Conservation (phyloP, 352 stramenopile genomes). For the Achlya hypogyna region DNA sequence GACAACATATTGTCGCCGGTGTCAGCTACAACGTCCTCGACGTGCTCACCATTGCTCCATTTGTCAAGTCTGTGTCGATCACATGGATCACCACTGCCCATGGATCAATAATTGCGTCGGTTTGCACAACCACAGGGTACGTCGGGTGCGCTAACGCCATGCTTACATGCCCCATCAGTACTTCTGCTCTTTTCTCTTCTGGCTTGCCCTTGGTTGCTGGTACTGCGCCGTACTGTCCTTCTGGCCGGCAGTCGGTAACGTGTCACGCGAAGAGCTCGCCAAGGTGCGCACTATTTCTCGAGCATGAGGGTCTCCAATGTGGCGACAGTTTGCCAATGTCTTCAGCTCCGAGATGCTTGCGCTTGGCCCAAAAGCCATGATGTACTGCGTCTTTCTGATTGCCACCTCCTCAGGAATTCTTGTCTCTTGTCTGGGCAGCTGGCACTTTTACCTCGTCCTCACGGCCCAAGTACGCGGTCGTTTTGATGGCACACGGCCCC, state of each 20-base stretch:
- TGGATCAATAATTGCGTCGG: slow-evolving; percentile 99
- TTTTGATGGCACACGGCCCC: not conserved
- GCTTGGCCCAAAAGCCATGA: slow-evolving; percentile 13
- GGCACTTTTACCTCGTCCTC: slow-evolving; percentile 61
- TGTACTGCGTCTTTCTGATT: slow-evolving; percentile 42
- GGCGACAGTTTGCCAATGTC: slow-evolving; percentile 10
- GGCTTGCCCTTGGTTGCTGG: slow-evolving; percentile 42
- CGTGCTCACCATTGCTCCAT: slow-evolving; percentile 96
- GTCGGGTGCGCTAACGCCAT: not conserved
- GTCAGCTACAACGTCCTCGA: slow-evolving; percentile 75
- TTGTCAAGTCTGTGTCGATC: slow-evolving; percentile 92
- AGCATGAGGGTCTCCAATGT: too few relatives aligned
- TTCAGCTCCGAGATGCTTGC: not conserved
- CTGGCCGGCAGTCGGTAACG: slow-evolving; percentile 38
- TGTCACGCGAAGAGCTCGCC: slow-evolving; percentile 41
- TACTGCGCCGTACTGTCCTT: slow-evolving; percentile 58
- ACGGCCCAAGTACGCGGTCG: slow-evolving; percentile 51
- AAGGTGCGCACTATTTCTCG: too few relatives aligned
- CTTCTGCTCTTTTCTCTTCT: slow-evolving; percentile 68
- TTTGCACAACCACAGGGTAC: slow-evolving; percentile 89
- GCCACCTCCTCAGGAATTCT: slow-evolving; percentile 45
- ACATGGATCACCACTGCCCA: slow-evolving; percentile 99
- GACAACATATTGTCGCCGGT: slow-evolving; percentile 77
- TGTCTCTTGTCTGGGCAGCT: slow-evolving; percentile 50
- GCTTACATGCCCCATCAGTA: slow-evolving; percentile 31